Conservation (phyloP, 2,329 filamentous ascomycete genomes). For the Bipolaris oryzae region DNA sequence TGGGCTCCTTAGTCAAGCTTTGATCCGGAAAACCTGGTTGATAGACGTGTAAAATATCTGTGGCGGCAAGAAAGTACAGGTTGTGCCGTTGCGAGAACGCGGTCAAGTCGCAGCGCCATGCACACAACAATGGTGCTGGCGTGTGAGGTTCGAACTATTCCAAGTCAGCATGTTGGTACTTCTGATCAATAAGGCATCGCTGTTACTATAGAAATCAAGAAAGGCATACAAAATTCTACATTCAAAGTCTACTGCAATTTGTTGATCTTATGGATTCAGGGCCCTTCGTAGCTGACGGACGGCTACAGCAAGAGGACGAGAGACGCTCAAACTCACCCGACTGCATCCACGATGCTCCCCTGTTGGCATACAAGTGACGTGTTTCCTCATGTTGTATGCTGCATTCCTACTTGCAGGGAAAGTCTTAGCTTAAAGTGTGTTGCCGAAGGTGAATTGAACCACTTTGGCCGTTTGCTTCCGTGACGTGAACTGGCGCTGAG, state of each 20-base stretch:
- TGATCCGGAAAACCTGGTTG: constrained; percentile 54
- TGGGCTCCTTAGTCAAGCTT: constrained; percentile 41
- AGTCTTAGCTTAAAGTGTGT: neutral
- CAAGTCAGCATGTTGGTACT: constrained; percentile 5
- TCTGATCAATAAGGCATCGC: neutral
- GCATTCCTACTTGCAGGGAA: constrained; percentile 1
- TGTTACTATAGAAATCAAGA: too few relatives aligned
- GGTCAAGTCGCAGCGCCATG: constrained; percentile 54
- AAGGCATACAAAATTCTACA: neutral
- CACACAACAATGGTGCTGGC: constrained; percentile 30
- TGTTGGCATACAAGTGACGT: constrained; percentile 33
- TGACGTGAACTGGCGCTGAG: constrained; percentile 14
- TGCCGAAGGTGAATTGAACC: neutral
- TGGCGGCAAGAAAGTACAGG: constrained; percentile 57
- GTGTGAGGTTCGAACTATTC: constrained; percentile 19
- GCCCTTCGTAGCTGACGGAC: neutral
- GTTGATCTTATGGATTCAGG: neutral
- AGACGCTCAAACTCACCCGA: constrained; percentile 29
- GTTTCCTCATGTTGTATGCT: constrained; percentile 20
- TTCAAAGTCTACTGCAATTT: neutral
- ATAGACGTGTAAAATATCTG: constrained; percentile 50
- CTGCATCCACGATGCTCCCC: constrained; percentile 28
- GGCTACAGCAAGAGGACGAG: neutral
- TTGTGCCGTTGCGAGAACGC: constrained; percentile 55
- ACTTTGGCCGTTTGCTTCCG: neutral